Base-by-base conservation (phyloP, 345 rosid genomes). In the Citrus australasica region DNA sequence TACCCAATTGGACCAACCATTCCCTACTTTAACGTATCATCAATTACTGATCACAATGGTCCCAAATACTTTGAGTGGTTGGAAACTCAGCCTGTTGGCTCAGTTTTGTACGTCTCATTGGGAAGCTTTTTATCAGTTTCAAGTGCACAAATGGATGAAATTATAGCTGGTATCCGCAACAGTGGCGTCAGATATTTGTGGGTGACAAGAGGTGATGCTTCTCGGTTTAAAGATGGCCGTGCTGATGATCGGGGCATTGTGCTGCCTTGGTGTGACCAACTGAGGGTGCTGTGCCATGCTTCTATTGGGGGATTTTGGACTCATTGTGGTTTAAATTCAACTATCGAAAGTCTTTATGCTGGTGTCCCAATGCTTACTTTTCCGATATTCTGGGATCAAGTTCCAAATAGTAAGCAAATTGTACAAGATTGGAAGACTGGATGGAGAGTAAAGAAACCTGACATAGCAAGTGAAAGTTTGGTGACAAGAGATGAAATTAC, bases 391-490 rank as follows among this genome's bases (percentile, higher is more conserved):
- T n/a, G 22, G 68, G 83, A 86, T 62, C 87, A 85, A 64, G 58
- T 63, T 22, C 76, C 79, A 0, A 86, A 85, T 30, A 70, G 81
- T 37, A 83, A 85, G 81, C 78, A 62, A 40, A 70, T 85, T 32
- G 84, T 75, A 0, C 85, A 83, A 35, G 83, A 80, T 25, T 88
- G 88, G 88, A 83, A 76, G 82, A 73, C 78, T 30, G 91, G 91
- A 22, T 76, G 84, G 85, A 48, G 83, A 25, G 48, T 84, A 33
- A 78, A 33, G 51, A 64, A 30, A 38, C 25, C 65, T 1, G 40
- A 67, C 10, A 21, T 24, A 6, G n/a, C 4, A 22, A 60, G 21
- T 35, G 79, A 74, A 13, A 10, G 24, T 56, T 51, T 86, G 77
- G 78, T 80, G 62, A 79, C 9, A 11, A 79, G 82, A 40, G 81